Evolutionary conservation across 2,329 filamentous ascomycete species (phyloP).

Genomic region (Pseudophaeomoniella oleicola): DNA sequence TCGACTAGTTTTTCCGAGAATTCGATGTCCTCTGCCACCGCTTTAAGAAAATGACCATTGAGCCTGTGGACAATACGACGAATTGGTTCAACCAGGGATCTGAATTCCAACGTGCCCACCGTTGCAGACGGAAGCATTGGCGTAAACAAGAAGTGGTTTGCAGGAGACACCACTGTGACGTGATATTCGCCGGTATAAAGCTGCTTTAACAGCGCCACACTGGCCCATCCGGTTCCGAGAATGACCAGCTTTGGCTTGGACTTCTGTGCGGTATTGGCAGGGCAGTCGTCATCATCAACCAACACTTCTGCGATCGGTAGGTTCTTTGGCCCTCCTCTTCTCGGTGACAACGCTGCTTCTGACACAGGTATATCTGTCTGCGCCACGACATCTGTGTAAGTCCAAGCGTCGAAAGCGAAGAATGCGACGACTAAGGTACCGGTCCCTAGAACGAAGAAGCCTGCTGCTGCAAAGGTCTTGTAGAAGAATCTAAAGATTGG

Average conservation of each 20-base stretch:
- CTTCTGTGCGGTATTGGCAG: slow-evolving; percentile 55
- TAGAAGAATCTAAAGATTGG: slow-evolving; percentile 42
- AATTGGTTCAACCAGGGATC: slow-evolving; percentile 86
- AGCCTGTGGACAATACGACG: slow-evolving; percentile 66
- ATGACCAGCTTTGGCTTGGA: slow-evolving; percentile 89
- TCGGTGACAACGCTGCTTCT: slow-evolving; percentile 64
- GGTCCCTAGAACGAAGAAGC: slow-evolving; percentile 59
- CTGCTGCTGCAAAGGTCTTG: slow-evolving; percentile 55
- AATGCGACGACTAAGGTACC: slow-evolving; percentile 62
- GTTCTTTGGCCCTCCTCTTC: slow-evolving; percentile 82
- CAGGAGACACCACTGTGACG: slow-evolving; percentile 84
- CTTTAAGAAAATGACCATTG: slow-evolving; percentile 79
- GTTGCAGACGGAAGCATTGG: slow-evolving; percentile 96
- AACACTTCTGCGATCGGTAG: slow-evolving; percentile 77
- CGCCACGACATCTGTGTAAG: slow-evolving; percentile 59
- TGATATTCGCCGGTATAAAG: slow-evolving; percentile 86
- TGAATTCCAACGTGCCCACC: slow-evolving; percentile 81
- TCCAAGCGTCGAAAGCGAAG: slow-evolving; percentile 87
- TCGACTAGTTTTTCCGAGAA: slow-evolving; percentile 88
- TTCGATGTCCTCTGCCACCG: slow-evolving; percentile 73
- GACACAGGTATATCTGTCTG: slow-evolving; percentile 69
- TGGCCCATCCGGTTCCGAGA: slow-evolving; percentile 87
- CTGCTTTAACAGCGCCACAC: slow-evolving; percentile 80
- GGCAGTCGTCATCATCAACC: slow-evolving; percentile 75
- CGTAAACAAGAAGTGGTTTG: slow-evolving; percentile 95